Conservation (phyloP, 257 asterid species). For the Nicotiana sylvestris region DNA sequence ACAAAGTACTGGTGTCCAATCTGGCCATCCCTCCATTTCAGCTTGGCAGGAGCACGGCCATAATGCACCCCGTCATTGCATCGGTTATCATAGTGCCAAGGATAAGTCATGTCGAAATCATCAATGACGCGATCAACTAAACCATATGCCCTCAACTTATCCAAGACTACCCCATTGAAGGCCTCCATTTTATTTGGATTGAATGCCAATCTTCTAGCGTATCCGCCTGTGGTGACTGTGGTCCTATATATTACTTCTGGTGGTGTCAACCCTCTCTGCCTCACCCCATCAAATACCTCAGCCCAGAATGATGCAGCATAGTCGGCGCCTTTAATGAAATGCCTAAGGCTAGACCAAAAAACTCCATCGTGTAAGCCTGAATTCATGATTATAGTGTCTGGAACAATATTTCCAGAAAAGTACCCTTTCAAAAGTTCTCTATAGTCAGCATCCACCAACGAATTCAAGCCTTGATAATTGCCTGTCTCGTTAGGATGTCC, state of each 20-base stretch:
- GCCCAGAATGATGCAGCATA: constrained; percentile 80
- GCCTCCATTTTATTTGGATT: constrained; percentile 96
- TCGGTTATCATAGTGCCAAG: constrained; percentile 92
- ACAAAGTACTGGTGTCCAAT: constrained; percentile 95
- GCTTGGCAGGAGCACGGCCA: constrained; percentile 81
- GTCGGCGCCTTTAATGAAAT: constrained; percentile 60
- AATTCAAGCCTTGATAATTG: constrained; percentile 73
- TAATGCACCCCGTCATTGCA: constrained; percentile 95
- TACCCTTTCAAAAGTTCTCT: constrained; percentile 45
- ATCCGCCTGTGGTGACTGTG: constrained; percentile 85
- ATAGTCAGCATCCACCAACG: constrained; percentile 47
- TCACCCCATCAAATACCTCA: constrained; percentile 46
- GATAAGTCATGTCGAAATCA: constrained; percentile 84
- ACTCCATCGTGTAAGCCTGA: constrained; percentile 91
- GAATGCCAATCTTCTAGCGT: constrained; percentile 62
- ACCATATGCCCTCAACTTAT: constrained; percentile 59
- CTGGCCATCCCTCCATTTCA: constrained; percentile 78
- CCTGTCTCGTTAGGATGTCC: constrained; percentile 64
- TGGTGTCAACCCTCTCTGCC: constrained; percentile 36
- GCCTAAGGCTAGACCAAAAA: constrained; percentile 56
- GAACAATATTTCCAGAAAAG: constrained; percentile 49
- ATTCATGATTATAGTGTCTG: constrained; percentile 77
- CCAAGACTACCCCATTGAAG: constrained; percentile 81
- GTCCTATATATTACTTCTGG: constrained; percentile 74
- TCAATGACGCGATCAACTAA: constrained; percentile 54